Evolutionary conservation across 1,284 basidiomycete species (phyloP), one percentile per base, ranked within the genome.

Genomic region (Taiwanofungus camphoratus): DNA sequence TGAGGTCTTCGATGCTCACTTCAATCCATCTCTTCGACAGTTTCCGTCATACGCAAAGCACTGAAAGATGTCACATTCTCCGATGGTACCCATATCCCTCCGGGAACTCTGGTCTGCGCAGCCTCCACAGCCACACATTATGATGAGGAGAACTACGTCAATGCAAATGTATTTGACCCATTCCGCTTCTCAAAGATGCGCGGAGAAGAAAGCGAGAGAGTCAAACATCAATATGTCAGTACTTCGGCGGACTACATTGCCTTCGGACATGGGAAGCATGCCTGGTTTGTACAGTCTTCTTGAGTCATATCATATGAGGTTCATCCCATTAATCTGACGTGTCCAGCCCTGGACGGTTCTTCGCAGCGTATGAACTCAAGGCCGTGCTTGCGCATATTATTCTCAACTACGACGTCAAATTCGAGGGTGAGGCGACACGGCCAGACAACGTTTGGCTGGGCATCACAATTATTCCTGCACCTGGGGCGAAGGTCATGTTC

Each of bases 171-270:
- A 11, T 76, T 73, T 52, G 52, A 73, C 46, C 57, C 69, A 1
- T 73, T 73, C 50, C 66, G 73, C 15, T 78, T 75, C 52, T 58
- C 67, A 7, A 64, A 68, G 23, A 51, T 70, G 49, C 61, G 68
- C 40, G 59, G 62, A 26, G 54, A 52, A 23, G 50, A 52, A 8
- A 49, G 49, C 9, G 55, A 53, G 37, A 48, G 42, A 18, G 48
- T 46, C n/a, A 56, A 56, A 45, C 55, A 63, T 33, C 61, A 62
- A 35, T 54, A 51, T 32, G 57, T 58, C 26, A 48, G 49, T 35
- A 62, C 58, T 3, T 54, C 46, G 5, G 21, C 46, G n/a, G 58
- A 61, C 6, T 61, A 54, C 43, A 42, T 62, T 4, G 29, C 55
- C 1, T 63, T 62, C 38, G 60, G 61, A 2, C 53, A 55, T 30